Conservation (phyloP, 164 flowering plant species). For the Stephania cephalantha region DNA sequence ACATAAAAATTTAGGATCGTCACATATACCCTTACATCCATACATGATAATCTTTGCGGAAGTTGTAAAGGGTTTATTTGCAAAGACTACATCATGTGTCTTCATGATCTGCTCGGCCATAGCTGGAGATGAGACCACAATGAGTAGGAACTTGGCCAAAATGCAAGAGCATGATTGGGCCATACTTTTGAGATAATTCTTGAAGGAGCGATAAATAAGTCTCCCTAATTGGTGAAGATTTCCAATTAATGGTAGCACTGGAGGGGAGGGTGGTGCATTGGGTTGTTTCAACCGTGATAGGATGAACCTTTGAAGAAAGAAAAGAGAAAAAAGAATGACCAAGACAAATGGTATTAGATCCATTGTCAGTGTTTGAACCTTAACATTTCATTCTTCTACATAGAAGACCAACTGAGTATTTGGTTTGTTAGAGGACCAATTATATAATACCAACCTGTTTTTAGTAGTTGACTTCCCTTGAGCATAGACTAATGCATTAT, state of each 20-base stretch:
- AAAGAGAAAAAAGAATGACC: not conserved
- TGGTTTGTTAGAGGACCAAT: too few species aligned
- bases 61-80: conserved; percentile 13
- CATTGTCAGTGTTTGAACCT: too few species aligned
- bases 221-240: conserved; percentile 19
- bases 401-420: too few species aligned
- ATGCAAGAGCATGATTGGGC: conserved; percentile 20
- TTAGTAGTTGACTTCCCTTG: too few species aligned
- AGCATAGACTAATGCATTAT: too few species aligned
- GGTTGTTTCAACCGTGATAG: not conserved
- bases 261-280: conserved; percentile 4
- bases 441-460: too few species aligned
- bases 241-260: conserved; percentile 20
- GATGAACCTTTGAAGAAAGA: not conserved
- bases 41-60: conserved; percentile 12
- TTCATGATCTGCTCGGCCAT: conserved; percentile 16
- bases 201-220: conserved; percentile 16
- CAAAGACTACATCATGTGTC: conserved; percentile 19
- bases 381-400: too few species aligned
- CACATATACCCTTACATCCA: conserved; percentile 11
- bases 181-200: conserved; percentile 12
- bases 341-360: too few species aligned
- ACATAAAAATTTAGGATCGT: too few species aligned
- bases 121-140: conserved; percentile 21
- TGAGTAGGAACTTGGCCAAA: conserved; percentile 10